phyloP scores from a whole-genome alignment of 2,329 filamentous ascomycete genomes.

The Monosporascus sp. region DNA sequence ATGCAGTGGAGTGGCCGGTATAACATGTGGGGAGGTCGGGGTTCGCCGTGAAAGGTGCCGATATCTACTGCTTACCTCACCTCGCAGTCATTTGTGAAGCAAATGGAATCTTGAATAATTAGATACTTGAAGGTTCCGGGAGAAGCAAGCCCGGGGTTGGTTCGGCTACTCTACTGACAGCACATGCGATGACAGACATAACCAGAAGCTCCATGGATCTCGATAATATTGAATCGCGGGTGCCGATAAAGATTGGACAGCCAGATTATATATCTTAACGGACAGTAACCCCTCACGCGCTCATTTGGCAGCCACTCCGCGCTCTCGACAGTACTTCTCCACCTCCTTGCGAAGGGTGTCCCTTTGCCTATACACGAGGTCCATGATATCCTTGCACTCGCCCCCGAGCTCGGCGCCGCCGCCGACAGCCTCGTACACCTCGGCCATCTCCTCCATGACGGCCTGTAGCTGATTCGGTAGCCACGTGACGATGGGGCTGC shows the following conservation, averaged over 20 bases:
- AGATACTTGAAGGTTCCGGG: no score
- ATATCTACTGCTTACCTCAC: no score
- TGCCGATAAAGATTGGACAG: not conserved
- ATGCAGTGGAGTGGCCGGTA: no score
- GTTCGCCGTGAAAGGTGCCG: no score
- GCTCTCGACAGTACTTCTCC: constrained; percentile 65
- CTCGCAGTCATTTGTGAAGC: no score
- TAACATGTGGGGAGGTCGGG: no score
- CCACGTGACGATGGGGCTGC: constrained; percentile 80
- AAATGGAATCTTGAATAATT: no score
- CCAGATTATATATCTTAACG: not conserved
- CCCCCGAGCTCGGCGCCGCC: constrained; percentile 39
- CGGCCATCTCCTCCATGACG: constrained; percentile 65
- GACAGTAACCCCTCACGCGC: not conserved
- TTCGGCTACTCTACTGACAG: no score
- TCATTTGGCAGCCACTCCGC: constrained; percentile 26
- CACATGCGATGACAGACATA: no score
- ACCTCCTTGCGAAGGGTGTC: constrained; percentile 68
- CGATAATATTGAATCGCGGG: no score
- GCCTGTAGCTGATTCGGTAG: constrained; percentile 75
- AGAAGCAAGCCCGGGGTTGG: no score
- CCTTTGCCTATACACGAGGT: constrained; percentile 56
- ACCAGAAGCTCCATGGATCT: no score
- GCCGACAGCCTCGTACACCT: constrained; percentile 45
- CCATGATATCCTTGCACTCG: constrained; percentile 58